phyloP scores from a whole-genome alignment of 768 basidiomycete species.

The Boletus sp. region DNA sequence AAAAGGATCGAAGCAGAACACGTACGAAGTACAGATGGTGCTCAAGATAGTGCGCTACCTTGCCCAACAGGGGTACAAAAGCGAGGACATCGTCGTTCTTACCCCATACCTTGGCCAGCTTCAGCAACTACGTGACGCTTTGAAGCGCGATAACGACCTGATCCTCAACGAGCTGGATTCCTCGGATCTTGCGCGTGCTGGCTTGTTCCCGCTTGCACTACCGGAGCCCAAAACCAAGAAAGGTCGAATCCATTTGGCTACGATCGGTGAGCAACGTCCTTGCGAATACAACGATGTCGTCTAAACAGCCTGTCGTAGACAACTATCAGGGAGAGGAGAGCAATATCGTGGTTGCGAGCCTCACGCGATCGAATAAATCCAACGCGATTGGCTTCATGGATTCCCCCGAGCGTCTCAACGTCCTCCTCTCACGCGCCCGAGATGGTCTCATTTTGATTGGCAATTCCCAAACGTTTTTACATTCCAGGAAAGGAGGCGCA shows the following conservation, averaged over 20 bases:
- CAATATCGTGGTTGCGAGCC: slow-evolving; percentile 57
- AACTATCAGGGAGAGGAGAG: slow-evolving; percentile 78
- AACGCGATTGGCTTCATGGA: slow-evolving; percentile 69
- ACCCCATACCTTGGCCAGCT: slow-evolving; percentile 72
- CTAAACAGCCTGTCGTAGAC: slow-evolving; percentile 37
- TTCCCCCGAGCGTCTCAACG: slow-evolving; percentile 65
- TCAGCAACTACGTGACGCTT: slow-evolving; percentile 40
- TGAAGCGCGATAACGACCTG: slow-evolving; percentile 49
- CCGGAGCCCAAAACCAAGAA: slow-evolving; percentile 37
- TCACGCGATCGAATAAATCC: slow-evolving; percentile 56
- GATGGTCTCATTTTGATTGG: slow-evolving; percentile 66
- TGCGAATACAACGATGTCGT: background rate
- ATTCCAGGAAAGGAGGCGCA: slow-evolving; percentile 10
- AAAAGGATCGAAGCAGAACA: slow-evolving; percentile 58
- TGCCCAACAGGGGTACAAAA: slow-evolving; percentile 63
- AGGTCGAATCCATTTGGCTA: slow-evolving; percentile 52
- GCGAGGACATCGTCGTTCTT: slow-evolving; percentile 58
- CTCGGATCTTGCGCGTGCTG: slow-evolving; percentile 54
- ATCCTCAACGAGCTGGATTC: slow-evolving; percentile 62
- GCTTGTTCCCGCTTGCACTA: slow-evolving; percentile 36
- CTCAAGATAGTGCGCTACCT: slow-evolving; percentile 64
- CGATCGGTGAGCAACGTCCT: slow-evolving; percentile 49
- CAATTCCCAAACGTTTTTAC: slow-evolving; percentile 56
- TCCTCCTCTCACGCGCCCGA: slow-evolving; percentile 65
- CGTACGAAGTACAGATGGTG: slow-evolving; percentile 58